These are phyloP conservation scores for Mortierella sp. DNA, from an alignment of 371 early-diverging fungal species.

Conservation along the genomic window DNA sequence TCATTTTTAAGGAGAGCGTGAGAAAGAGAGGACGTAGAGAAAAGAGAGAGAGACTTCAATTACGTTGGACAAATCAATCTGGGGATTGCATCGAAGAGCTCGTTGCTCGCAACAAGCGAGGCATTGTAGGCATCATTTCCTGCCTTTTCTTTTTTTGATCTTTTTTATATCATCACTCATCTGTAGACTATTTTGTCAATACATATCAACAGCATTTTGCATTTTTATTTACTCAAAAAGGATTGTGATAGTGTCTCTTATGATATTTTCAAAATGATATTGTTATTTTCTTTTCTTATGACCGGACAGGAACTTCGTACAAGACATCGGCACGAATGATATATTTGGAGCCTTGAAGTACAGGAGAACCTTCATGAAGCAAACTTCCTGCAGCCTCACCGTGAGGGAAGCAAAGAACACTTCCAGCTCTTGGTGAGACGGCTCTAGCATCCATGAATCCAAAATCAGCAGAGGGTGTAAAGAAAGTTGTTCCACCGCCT, in stretches of 20 bases:
- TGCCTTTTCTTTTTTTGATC: neutral
- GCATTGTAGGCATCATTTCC: neutral
- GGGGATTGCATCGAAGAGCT: slow-evolving; percentile 3
- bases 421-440: slow-evolving; percentile 63
- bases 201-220: slow-evolving; percentile 5
- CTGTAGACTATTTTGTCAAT: slow-evolving; percentile 3
- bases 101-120: neutral
- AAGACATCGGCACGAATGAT: slow-evolving; percentile 70
- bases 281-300: slow-evolving; percentile 8
- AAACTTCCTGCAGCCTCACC: slow-evolving; percentile 65
- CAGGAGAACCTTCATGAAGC: slow-evolving; percentile 68
- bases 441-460: slow-evolving; percentile 64
- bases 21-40: neutral
- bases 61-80: neutral
- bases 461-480: slow-evolving; percentile 58
- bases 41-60: neutral
- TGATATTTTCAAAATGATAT: neutral
- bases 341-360: slow-evolving; percentile 65
- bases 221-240: slow-evolving; percentile 2
- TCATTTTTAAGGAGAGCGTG: no score
- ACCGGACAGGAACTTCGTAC: slow-evolving; percentile 57
- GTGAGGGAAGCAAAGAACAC: slow-evolving; percentile 68
- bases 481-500: slow-evolving; percentile 68
- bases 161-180: neutral
- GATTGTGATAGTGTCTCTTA: neutral